Base-by-base conservation (phyloP, 345 rosid species). In the Streptanthus diversifolius region DNA sequence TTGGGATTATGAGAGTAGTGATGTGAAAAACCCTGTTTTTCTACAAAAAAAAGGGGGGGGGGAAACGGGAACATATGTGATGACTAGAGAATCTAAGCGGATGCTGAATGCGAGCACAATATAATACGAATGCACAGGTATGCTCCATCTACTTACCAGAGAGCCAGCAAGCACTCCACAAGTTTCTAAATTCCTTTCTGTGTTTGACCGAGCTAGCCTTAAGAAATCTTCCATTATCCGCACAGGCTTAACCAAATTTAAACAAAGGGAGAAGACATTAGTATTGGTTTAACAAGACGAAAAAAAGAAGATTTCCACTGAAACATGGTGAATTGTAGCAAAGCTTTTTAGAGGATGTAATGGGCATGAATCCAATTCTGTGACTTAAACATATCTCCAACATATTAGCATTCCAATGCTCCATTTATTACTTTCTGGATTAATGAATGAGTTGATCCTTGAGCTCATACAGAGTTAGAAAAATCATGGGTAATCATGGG, bases 81-180 rank as follows among this genome's bases (percentile, higher is more conserved):
- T 62, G 67, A 32, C 10, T 7, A 71, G 32, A 37, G 18, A 6
- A 29, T 48, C 8, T 65, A 30, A 24, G 12, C 30, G 51, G 37
- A 4, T 3, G 7, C 22, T 27, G 11, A 13, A 48, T 54, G 14
- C 12, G 3, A 56, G 51, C 14, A 36, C 27, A 41, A 32, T 39
- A 22, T 39, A 45, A 18, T 56, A 54, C 0, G 17, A 67, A 53
- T 2, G 41, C 41, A 43, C 7, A 53, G 43, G 8, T 74, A 22
- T 73, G 25, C 13, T 67, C 30, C 48, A 21, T 60, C 37, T 57
- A 30, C 93, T 83, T 61, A 95, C 98, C 90, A 95, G 63, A 56
- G 91, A 88, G 67, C 99, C 98, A 70, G 97, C 98, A 74, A 95
- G 95, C 71, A 95, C 80, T 56, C 89, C 98, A 77, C 99, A 95